Evolutionary conservation across 2,329 filamentous ascomycete species (phyloP).

Genomic region (Aspergillus ibericus): DNA sequence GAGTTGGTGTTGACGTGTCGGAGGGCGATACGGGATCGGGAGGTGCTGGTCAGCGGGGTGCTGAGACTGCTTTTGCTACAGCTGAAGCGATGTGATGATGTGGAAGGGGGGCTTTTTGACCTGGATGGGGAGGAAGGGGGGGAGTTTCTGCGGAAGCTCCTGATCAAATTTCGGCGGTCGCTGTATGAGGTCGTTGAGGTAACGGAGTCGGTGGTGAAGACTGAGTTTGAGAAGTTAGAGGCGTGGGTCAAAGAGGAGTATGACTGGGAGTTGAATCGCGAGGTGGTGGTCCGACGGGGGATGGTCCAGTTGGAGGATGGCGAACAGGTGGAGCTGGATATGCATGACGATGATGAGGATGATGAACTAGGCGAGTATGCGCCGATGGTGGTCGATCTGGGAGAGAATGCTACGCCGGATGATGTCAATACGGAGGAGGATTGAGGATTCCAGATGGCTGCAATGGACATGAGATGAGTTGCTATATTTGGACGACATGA

Average conservation of each 20-base stretch:
- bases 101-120: slow-evolving; percentile 63
- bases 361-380: slow-evolving; percentile 67
- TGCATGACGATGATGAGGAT: slow-evolving; percentile 61
- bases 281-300: slow-evolving; percentile 55
- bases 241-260: slow-evolving; percentile 55
- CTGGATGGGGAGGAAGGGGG: slow-evolving; percentile 54
- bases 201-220: slow-evolving; percentile 45
- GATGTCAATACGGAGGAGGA: neutral
- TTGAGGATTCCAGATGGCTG: neutral
- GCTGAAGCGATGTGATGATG: slow-evolving; percentile 57
- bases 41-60: slow-evolving; percentile 54
- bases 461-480: too few relatives aligned
- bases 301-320: slow-evolving; percentile 64
- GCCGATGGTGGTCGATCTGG: slow-evolving; percentile 58
- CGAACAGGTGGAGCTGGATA: slow-evolving; percentile 61
- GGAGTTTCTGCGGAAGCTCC: slow-evolving; percentile 52
- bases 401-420: slow-evolving; percentile 13
- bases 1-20: slow-evolving; percentile 58
- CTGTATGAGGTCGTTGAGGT: slow-evolving; percentile 49
- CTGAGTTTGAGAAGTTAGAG: slow-evolving; percentile 57
- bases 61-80: slow-evolving; percentile 54
- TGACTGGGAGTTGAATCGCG: slow-evolving; percentile 58
- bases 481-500: too few relatives aligned
- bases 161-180: slow-evolving; percentile 53
- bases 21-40: slow-evolving; percentile 49